Evolutionary conservation across 1,284 basidiomycete species (phyloP), one percentile per base, ranked within the genome.

Genomic region (Cryptococcus deneoformans): DNA sequence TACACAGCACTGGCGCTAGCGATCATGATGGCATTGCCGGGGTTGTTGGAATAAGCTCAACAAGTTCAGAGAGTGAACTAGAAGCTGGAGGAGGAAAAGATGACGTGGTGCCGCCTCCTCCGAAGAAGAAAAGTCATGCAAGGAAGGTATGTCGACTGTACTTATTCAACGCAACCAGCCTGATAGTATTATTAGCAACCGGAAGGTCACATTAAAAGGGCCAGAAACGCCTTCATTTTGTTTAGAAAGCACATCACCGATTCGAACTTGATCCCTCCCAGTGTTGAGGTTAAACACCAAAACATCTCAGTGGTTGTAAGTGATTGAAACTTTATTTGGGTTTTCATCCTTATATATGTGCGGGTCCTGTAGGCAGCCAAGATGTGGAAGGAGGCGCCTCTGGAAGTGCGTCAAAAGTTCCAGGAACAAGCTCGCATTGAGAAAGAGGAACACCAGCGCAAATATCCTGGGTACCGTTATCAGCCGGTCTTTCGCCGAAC

Each of bases 201-300:
- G 6, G 56, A 59, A 42, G 69, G 68, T 2, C 71, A 73, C 47
- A 69, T 73, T 63, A 71, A 71, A 57, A 56, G 71, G 14, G 71
- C 71, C 4, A 57, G 71, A 52, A 73, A 73, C 54, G 65, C 68
- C 9, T 76, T 76, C 59, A 76, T 76, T 53, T 66, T 76, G 5
- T 76, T 76, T 60, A 59, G 74, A 9, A 76, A 76, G 52, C 72
- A 76, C 50, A 68, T 76, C 51, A 76, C 74, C n/a, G 74, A 76
- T 57, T 73, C 72, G 3, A 67, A 69, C 51, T 56, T 76, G 46
- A 76, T 76, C 46, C 74, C 74, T 9, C 63, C 73, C 3, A 65
- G 62, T 40, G 74, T 76, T 14, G 74, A 76, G 56, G 68, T 71
- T 24, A 76, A 76, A 53, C 74, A 76, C 57, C 74, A 76, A 59